These are phyloP conservation scores for Ziziphus jujuba DNA, from an alignment of 306 rosid genomes.

Conservation along the genomic window DNA sequence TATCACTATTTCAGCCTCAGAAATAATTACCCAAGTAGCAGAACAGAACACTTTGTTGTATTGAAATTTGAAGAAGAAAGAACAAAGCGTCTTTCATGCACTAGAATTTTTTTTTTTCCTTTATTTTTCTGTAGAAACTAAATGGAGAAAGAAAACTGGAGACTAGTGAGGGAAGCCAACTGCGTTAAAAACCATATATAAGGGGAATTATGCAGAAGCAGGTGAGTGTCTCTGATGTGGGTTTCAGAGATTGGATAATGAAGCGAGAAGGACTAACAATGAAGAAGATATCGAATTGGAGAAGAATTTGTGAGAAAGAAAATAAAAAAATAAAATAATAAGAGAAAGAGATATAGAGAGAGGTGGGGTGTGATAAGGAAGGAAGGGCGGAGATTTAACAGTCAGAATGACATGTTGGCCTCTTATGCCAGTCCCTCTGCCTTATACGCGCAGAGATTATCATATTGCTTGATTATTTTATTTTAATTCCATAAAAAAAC, in stretches of 20 bases:
- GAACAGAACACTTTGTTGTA: constrained; percentile 15
- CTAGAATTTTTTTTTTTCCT: background rate
- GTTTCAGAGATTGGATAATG: constrained; percentile 48
- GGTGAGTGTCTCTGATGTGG: constrained; percentile 15
- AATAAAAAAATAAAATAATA: constrained; percentile 18
- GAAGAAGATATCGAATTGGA: constrained; percentile 10
- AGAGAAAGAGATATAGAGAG: constrained; percentile 29
- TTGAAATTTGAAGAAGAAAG: constrained; percentile 2
- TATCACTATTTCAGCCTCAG: constrained; percentile 2
- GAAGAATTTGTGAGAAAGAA: constrained; percentile 27
- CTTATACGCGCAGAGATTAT: constrained; percentile 22
- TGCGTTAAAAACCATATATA: background rate
- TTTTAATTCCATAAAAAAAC: background rate
- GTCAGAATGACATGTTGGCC: constrained; percentile 50
- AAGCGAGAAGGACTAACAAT: constrained; percentile 20
- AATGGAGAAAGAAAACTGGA: background rate
- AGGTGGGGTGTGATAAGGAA: constrained; percentile 78
- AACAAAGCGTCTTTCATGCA: constrained; percentile 25
- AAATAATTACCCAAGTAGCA: constrained; percentile 39
- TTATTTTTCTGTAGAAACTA: background rate
- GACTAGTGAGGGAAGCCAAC: constrained; percentile 10
- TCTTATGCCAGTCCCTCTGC: constrained; percentile 39
- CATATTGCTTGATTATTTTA: constrained; percentile 11
- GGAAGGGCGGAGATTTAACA: constrained; percentile 91
- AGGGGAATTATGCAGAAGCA: constrained; percentile 16